phyloP scores from a whole-genome alignment of 768 basidiomycete species.

The Ramaria rubella region DNA sequence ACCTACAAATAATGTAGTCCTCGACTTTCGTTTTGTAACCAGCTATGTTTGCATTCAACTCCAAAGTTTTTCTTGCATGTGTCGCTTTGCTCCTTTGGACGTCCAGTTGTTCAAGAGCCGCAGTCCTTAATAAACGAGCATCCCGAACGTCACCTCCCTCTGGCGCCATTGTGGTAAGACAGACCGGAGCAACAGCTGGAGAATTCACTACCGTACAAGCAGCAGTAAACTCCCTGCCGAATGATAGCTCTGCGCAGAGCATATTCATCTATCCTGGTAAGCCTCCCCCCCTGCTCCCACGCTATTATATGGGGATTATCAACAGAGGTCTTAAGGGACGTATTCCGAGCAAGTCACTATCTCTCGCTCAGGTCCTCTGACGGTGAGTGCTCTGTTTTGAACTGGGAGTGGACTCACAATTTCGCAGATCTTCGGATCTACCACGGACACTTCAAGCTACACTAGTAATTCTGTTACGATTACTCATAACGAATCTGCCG shows the following conservation, averaged over 20 bases:
- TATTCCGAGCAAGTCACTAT: constrained; percentile 42
- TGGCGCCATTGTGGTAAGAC: constrained; percentile 37
- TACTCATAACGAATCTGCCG: constrained; percentile 7
- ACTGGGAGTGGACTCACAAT: not conserved
- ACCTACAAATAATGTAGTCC: too few species aligned
- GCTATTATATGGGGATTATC: not conserved
- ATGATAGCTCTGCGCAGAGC: constrained; percentile 31
- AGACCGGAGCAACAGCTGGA: constrained; percentile 33
- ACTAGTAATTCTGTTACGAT: constrained; percentile 10
- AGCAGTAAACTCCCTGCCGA: constrained; percentile 37
- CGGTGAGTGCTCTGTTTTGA: constrained; percentile 21
- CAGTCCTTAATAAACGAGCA: not conserved
- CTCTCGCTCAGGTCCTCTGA: constrained; percentile 38
- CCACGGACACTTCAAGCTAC: constrained; percentile 7
- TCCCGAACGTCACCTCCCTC: constrained; percentile 36
- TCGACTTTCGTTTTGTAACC: too few species aligned
- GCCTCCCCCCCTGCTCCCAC: too few species aligned
- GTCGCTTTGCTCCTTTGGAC: not conserved
- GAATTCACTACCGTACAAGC: constrained; percentile 36
- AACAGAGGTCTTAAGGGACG: constrained; percentile 20
- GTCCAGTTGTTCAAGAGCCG: not conserved
- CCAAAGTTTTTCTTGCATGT: not conserved
- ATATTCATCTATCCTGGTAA: constrained; percentile 42
- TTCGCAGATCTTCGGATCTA: constrained; percentile 13
- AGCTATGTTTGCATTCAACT: not conserved